Base-by-base conservation (phyloP, 106 monocot genomes). In the Dioscorea dumetorum region DNA sequence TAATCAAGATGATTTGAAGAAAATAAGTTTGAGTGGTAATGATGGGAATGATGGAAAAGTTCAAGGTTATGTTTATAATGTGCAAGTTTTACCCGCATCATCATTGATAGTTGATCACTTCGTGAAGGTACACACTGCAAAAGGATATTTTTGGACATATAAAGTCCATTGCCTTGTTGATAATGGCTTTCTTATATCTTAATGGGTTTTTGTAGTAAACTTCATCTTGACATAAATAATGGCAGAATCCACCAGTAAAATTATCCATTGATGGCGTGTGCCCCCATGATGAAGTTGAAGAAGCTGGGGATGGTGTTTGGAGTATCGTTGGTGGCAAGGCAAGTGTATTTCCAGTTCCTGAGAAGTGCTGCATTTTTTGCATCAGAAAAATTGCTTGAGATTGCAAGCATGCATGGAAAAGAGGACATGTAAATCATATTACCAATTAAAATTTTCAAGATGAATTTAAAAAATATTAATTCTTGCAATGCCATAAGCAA, bases 261-360 rank as follows among this genome's bases (percentile, higher is more conserved):
- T 77, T 94, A 67, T 74, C 82, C 57, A 58, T 94, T 77, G 83
- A 88, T 67, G 63, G 35, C 68, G 85, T 81, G 68, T 85, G 69
- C 64, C 65, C 82, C 21, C 79, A 76, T 61, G 94, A 94, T 68
- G 94, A 79, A 48, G 57, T 94, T 74, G 94, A 94, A 74, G 84
- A 83, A 66, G 81, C 76, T 72, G 59, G 64, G 60, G 90, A 88
- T 74, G 94, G 90, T 66, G 68, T 90, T 60, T 88, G 84, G 90
- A 94, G 65, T 74, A 83, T 94, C 73, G 80, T 91, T 70, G 90
- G 90, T 58, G 90, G 90, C 23, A 91, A 94, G 94, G 94, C 90
- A 58, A 75, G 74, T 35, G 54, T 49, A 4, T 35, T 50, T 18
- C 41, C 41, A 41, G 41, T 41, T 41, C 41, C 10, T 6, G 6